These are phyloP conservation scores for Dactylella cylindrospora DNA, from an alignment of 2,329 filamentous ascomycete genomes.

Conservation along the genomic window DNA sequence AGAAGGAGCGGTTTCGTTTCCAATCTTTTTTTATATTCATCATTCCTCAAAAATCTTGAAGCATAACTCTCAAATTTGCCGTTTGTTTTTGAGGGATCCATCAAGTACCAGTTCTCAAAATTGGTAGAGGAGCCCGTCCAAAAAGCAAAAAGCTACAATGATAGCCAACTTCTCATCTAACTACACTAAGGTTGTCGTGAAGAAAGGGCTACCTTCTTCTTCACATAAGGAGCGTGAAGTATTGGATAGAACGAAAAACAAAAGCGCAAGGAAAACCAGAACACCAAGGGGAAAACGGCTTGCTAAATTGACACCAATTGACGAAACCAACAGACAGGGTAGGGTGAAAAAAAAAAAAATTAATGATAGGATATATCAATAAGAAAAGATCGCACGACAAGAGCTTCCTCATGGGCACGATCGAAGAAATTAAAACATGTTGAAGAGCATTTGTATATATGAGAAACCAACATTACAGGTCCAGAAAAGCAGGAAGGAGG, in stretches of 20 bases:
- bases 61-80: not conserved
- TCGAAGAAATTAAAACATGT: conserved; percentile 22
- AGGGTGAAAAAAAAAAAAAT: conserved; percentile 20
- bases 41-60: not conserved
- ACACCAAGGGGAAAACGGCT: conserved; percentile 7
- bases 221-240: conserved; percentile 22
- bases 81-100: no score
- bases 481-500: conserved; percentile 8
- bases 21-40: conserved; percentile 19
- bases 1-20: not conserved
- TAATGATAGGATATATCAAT: conserved; percentile 40
- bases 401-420: not conserved
- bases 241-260: not conserved
- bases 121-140: not conserved
- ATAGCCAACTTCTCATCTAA: conserved; percentile 5
- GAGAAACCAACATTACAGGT: conserved; percentile 5
- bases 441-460: conserved; percentile 14
- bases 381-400: conserved; percentile 24
- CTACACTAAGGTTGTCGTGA: no score
- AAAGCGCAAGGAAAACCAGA: conserved; percentile 6
- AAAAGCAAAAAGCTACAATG: no score
- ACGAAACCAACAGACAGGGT: conserved; percentile 11
- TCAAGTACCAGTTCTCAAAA: conserved; percentile 19
- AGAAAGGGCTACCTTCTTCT: conserved; percentile 3
- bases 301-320: conserved; percentile 32